phyloP scores from a whole-genome alignment of 192 early-diverging fungal species.

The Diversispora epigaea region DNA sequence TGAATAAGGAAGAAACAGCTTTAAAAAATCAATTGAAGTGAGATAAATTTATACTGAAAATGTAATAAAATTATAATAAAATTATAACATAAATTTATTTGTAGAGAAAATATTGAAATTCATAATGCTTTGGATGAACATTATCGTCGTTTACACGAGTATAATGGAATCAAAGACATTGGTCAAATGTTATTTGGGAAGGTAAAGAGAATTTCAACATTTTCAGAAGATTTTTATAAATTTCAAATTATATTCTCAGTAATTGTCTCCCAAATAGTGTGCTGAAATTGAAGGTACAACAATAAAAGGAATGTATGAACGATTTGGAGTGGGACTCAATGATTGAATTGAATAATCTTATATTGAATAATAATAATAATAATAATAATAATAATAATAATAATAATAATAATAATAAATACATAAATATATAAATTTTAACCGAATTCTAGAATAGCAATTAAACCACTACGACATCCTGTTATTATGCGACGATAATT shows the following conservation, averaged over 20 bases:
- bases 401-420: too few relatives aligned
- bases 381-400: too few relatives aligned
- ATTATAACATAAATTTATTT: neutral
- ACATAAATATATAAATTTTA: too few relatives aligned
- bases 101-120: slow-evolving; percentile 37
- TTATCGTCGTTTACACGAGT: slow-evolving; percentile 54
- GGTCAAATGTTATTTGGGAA: slow-evolving; percentile 52
- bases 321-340: slow-evolving; percentile 41
- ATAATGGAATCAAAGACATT: slow-evolving; percentile 67
- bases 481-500: slow-evolving; percentile 1
- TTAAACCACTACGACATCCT: slow-evolving; percentile 22
- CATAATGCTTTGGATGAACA: slow-evolving; percentile 44
- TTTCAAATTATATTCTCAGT: neutral
- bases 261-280: slow-evolving; percentile 30
- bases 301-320: slow-evolving; percentile 54
- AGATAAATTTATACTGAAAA: neutral
- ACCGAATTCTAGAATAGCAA: slow-evolving; percentile 3
- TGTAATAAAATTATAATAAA: neutral
- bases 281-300: slow-evolving; percentile 61
- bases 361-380: too few relatives aligned
- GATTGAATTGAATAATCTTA: slow-evolving; percentile 31
- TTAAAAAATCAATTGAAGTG: slow-evolving; percentile 5
- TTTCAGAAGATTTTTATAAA: neutral
- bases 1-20: neutral
- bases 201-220: slow-evolving; percentile 20